Evolutionary conservation across 2,329 filamentous ascomycete species (phyloP), one percentile per base, ranked within the genome.

Genomic region (Alternaria ventricosa): DNA sequence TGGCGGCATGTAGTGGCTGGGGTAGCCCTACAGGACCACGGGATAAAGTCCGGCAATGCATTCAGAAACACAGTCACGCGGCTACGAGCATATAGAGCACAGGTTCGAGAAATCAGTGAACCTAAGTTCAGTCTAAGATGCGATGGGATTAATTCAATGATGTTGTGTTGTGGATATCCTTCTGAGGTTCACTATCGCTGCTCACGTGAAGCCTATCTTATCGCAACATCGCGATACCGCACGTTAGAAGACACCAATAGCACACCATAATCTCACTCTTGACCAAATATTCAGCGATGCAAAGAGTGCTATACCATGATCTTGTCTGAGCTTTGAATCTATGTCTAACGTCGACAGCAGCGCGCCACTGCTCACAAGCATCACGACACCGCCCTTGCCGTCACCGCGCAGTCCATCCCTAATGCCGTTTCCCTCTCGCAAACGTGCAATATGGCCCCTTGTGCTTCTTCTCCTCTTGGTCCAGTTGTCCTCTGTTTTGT

Each of bases 401-500:
- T 61, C 45, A n/a, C 59, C 62, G 27, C 55, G 27, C 41, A 65
- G 6, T n/a, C 23, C 71, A 41, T 66, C 69, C 4, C 53, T 63
- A 5, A 44, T 45, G 20, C 55, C 22, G 3, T 57, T 7, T 9
- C 49, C 25, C 15, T 22, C 43, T 41, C 45, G 15, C 15, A 65
- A 55, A 36, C 66, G 64, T 15, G 62, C 66, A 22, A 70, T 79
- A 66, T 71, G 69, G 67, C 71, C 75, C 2, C 49, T 80, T 5
- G 65, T 81, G 3, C 28, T 72, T 9, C 70, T 80, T 9, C 71
- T 81, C 5, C 63, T 77, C 41, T 64, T 80, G 11, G 71, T 75
- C n/a, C 70, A 79, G 57, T 67, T 81, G 25, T 73, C 75, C 2
- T 66, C 71, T 1, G 74, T 73, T 5, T 55, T 80, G 12, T 80